Base-by-base conservation (phyloP, 2,329 filamentous ascomycete species). In the Tolypocladium amazonense region DNA sequence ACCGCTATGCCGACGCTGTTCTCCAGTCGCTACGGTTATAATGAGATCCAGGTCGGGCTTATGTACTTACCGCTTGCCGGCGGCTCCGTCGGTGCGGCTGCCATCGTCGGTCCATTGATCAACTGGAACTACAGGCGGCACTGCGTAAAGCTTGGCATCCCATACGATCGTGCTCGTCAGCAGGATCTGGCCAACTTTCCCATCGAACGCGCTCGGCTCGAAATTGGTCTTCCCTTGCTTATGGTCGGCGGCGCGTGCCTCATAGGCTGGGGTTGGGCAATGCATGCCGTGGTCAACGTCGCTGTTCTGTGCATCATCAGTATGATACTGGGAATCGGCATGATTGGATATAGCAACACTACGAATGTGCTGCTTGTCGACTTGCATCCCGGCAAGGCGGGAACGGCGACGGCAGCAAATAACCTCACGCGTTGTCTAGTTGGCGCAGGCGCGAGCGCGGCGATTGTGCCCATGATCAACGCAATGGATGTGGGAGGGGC, bases 51-150 rank as follows among this genome's bases (percentile, higher is more conserved):
- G 15, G 75, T 84, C 4, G 83, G 83, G 1, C 69, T 83, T 6
- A 79, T 78, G 73, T 82, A 80, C 64, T 69, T 83, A 1, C 81
- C 81, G 1, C 66, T 81, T 37, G 81, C 80, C 0, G 71, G 67
- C 5, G 81, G 80, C 1, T 80, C 79, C n/a, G 72, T 80, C 15
- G 66, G 76, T 1, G 75, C 80, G 0, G 78, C 78, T 1, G 64
- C 75, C 11, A 66, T 76, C 3, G 74, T 75, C 3, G 86, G 88
- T 0, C 77, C 78, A 2, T 64, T 84, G 1, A 79, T 89, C 41
- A 88, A 90, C 69, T 80, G 80, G 73, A 90, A 89, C 69, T 92
- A 86, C 69, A 77, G 80, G 1, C 81, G 86, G 1, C 79, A 87
- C 60, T 86, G 86, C 15, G 68, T 71, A 12, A 75, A 72, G 6